phyloP scores from a whole-genome alignment of 2,329 filamentous ascomycete genomes.

The Ceratocystis ficicola region DNA sequence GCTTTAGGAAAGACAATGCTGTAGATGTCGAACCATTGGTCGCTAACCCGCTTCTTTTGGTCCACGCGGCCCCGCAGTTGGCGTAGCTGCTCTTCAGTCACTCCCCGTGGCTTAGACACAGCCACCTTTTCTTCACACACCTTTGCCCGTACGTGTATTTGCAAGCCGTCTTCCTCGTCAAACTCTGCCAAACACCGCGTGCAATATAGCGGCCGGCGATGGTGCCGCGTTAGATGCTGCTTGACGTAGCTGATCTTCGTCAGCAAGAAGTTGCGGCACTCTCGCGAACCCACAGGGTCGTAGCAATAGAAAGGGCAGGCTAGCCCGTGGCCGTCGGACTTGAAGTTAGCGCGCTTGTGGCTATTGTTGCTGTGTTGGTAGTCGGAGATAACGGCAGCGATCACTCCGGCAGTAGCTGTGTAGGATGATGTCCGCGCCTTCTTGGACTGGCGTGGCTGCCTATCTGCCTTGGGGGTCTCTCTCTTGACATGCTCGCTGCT shows the following conservation, averaged over 20 bases:
- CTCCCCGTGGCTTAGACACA: constrained; percentile 21
- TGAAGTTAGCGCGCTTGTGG: constrained; percentile 19
- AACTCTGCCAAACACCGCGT: constrained; percentile 24
- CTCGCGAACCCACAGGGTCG: constrained; percentile 23
- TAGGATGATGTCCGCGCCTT: neutral
- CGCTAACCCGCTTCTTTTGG: constrained; percentile 23
- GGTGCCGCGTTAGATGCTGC: constrained; percentile 25
- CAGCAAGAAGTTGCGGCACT: constrained; percentile 24
- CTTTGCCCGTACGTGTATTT: constrained; percentile 22
- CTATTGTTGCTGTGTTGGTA: constrained; percentile 13
- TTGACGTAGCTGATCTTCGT: constrained; percentile 27
- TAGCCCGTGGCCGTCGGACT: constrained; percentile 20
- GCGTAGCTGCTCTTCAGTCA: constrained; percentile 24
- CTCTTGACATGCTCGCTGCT: neutral
- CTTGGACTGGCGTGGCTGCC: constrained; percentile 3
- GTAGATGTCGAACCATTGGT: constrained; percentile 26
- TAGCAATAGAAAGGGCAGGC: constrained; percentile 25
- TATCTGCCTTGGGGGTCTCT: neutral
- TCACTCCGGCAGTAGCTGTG: neutral
- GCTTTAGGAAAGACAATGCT: constrained; percentile 24
- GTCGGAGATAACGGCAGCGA: neutral
- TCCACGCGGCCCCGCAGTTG: constrained; percentile 23
- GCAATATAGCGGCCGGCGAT: constrained; percentile 25
- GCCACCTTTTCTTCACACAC: constrained; percentile 19
- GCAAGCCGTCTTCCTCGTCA: constrained; percentile 21